Base-by-base conservation (phyloP, 352 stramenopile genomes). In the Thraustochytrium striatum region DNA sequence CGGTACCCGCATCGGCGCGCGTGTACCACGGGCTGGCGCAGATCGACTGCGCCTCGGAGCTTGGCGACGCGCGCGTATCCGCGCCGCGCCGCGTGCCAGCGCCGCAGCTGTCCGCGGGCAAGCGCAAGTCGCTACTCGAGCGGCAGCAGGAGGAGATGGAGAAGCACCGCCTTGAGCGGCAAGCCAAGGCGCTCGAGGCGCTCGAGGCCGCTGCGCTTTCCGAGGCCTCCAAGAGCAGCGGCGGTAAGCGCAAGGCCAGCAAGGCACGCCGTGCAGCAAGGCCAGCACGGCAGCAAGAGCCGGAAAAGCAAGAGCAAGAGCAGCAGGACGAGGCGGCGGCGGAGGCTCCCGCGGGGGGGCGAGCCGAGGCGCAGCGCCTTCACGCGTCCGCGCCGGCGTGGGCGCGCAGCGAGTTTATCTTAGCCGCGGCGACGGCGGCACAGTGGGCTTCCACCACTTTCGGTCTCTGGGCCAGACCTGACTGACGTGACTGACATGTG, bases 401-500 rank as follows among this genome's bases (percentile, higher is more conserved):
- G 65, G 65, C 65, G 1, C 43, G 65, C 11, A 58, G 39, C n/a
- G 65, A 75, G 47, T 75, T 75, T 61, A 61, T 61, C 36, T 30
- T 75, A 32, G 68, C 44, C 65, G 68, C 58, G 39, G 19, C 44
- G 65, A 58, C 25, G 65, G 68, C 39, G 65, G 65, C 44, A 58
- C 41, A 3, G 65, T 75, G 5, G 65, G 65, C 44, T 75, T 75
- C 32, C 65, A 75, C 50, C 44, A 75, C 50, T 75, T 75, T 28
- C 65, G 50, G 41, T 75, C 65, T 25, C 65, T 75, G 25, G 53
- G n/a, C n/a, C n/a, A n/a, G n/a, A n/a, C n/a, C n/a, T n/a, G n/a
- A n/a, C n/a, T n/a, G n/a, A n/a, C n/a, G n/a, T n/a, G n/a, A n/a
- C n/a, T n/a, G n/a, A n/a, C n/a, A n/a, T n/a, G n/a, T n/a, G n/a